A percentile compares a stretch with the other conserved stretches of the same genome.
phyloP scores from a whole-genome alignment of 768 basidiomycete genomes.

The Rubroboletus satanas region DNA sequence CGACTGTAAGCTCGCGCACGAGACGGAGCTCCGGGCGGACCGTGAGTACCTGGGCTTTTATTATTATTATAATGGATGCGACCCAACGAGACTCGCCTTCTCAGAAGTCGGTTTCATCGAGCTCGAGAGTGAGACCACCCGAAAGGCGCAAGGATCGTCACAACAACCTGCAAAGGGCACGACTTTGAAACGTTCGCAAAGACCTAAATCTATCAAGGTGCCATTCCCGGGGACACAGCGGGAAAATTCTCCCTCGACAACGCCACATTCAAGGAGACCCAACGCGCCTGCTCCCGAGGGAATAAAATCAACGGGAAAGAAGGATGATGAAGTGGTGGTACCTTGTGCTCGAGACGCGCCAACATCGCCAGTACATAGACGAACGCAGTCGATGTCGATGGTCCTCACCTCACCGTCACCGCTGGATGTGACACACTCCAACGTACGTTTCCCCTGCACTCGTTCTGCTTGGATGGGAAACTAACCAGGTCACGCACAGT shows the following conservation, averaged over 20 bases:
- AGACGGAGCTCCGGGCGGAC: slow-evolving; percentile 22
- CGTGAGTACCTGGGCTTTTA: slow-evolving; percentile 15
- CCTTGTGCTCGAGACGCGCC: background rate
- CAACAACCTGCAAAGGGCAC: background rate
- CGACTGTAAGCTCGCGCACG: slow-evolving; percentile 30
- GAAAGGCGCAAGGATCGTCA: background rate
- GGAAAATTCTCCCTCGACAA: background rate
- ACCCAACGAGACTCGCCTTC: background rate
- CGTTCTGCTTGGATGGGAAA: background rate
- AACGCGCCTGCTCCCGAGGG: background rate
- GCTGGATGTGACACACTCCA: slow-evolving; percentile 9
- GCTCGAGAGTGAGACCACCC: background rate
- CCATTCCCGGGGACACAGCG: background rate
- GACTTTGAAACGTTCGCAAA: slow-evolving; percentile 4
- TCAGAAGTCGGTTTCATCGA: slow-evolving; percentile 20
- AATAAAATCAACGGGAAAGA: background rate
- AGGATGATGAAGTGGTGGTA: background rate
- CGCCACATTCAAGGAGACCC: background rate
- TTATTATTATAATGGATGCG: background rate
- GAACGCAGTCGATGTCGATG: slow-evolving; percentile 28
- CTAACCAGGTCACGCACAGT: slow-evolving; percentile 11
- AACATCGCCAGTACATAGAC: slow-evolving; percentile 19
- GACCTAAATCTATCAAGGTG: slow-evolving; percentile 6
- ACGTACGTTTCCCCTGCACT: slow-evolving; percentile 7
- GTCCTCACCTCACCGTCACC: slow-evolving; percentile 16